Evolutionary conservation across 2,329 filamentous ascomycete genomes (phyloP), one percentile per base, ranked within the genome.

Genomic region (Cladosporium cucumerinum): DNA sequence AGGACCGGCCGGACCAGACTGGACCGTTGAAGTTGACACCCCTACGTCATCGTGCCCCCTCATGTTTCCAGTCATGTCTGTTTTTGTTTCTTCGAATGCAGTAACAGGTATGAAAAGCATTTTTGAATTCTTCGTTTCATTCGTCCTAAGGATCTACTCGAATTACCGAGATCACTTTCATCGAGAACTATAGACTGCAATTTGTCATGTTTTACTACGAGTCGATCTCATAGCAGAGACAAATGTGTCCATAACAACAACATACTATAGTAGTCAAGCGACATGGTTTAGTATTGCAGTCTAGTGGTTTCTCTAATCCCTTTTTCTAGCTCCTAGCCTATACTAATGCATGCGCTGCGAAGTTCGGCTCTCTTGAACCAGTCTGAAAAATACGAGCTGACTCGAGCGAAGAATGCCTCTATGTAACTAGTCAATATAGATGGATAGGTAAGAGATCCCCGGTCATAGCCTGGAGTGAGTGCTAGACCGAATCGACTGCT

Each of bases 281-380:
- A 10, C 10, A n/a, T n/a, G 36, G n/a, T 43, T 5, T 43, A 43
- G 4, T 43, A 8, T n/a, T 43, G 2, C 36, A n/a, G 12, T 43
- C 18, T n/a, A 43, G 18, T n/a, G 18, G 2, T n/a, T 1, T n/a
- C 36, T 10, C 6, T 10, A n/a, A 43, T 43, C 18, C 36, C 10
- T 43, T 18, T 43, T 18, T 43, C 36, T 5, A 43, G 18, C 18
- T 43, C 36, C 6, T 43, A 18, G 12, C 18, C 18, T 0, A n/a
- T 77, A 65, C 30, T 32, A 8, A 11, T 32, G 11, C 7, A 4
- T 32, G 30, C 10, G 30, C 30, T 8, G 30, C 30, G 30, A 32
- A 11, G 10, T 32, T 7, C 30, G 16, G 32, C 32, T 16, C 6
- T 43, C 2, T 10, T 43, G 18, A 7, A 18, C 18, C 6, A 1